phyloP scores from a whole-genome alignment of 2,329 filamentous ascomycete genomes.

The Penicillium vulpinum region DNA sequence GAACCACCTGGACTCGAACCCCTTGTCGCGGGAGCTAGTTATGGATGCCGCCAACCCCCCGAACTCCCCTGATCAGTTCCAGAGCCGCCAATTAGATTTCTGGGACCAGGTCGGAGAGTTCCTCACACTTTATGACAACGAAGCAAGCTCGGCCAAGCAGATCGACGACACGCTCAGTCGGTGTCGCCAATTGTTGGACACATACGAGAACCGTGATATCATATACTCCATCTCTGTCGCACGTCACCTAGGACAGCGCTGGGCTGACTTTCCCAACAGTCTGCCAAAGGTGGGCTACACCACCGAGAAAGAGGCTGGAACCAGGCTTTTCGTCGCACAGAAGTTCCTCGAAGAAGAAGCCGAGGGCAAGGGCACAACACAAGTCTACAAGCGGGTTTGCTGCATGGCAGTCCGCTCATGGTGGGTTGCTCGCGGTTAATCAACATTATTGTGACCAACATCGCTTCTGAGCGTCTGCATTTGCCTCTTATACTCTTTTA shows the following conservation, averaged over 20 bases:
- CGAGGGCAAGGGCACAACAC: conserved; percentile 68
- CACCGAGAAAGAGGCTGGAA: conserved; percentile 67
- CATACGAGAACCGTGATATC: conserved; percentile 83
- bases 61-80: conserved; percentile 52
- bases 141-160: conserved; percentile 53
- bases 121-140: conserved; percentile 64
- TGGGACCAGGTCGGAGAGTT: conserved; percentile 79
- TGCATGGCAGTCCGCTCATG: conserved; percentile 65
- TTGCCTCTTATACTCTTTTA: conserved; percentile 3
- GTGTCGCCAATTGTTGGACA: conserved; percentile 71
- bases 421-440: conserved; percentile 43
- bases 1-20: conserved; percentile 59
- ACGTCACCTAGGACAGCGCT: conserved; percentile 69
- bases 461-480: background rate
- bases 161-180: conserved; percentile 66
- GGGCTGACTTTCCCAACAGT: conserved; percentile 59
- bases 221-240: conserved; percentile 85
- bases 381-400: conserved; percentile 69
- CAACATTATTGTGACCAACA: background rate
- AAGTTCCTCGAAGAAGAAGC: conserved; percentile 69
- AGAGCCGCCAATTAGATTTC: conserved; percentile 70
- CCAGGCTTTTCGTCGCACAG: conserved; percentile 67
- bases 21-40: conserved; percentile 47
- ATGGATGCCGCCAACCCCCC: conserved; percentile 39
- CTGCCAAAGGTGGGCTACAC: conserved; percentile 58